A percentile compares a stretch with the other conserved stretches of the same genome.
phyloP scores from a whole-genome alignment of 2,329 filamentous ascomycete species.

The Hypoxylon sp. region DNA sequence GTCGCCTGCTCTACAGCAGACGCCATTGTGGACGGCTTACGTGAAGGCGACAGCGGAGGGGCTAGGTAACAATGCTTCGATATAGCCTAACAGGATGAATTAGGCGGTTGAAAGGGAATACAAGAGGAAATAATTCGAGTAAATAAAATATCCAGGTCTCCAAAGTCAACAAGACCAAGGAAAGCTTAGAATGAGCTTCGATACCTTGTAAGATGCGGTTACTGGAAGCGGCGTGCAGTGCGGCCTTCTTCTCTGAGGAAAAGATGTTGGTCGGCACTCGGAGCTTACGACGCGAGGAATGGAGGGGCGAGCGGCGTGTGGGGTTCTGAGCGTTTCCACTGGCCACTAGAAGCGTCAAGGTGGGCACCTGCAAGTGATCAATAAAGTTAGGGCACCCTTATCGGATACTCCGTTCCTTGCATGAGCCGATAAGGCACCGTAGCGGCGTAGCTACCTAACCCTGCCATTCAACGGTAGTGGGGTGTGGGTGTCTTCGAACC shows the following conservation, averaged over 20 bases:
- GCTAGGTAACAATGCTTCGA: neutral
- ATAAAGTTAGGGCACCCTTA: constrained; percentile 18
- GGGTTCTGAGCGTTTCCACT: constrained; percentile 23
- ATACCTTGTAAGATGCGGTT: constrained; percentile 22
- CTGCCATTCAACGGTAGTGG: constrained; percentile 8
- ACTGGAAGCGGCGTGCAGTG: constrained; percentile 22
- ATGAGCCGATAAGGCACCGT: constrained; percentile 12
- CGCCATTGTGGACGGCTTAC: constrained; percentile 56
- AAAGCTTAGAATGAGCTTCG: constrained; percentile 1
- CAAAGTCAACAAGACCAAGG: constrained; percentile 2
- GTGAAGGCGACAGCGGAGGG: constrained; percentile 1
- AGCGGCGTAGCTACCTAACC: neutral
- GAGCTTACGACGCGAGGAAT: constrained; percentile 40
- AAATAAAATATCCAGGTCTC: neutral
- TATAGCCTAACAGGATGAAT: neutral
- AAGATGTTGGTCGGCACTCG: constrained; percentile 45
- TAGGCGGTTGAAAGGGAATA: neutral
- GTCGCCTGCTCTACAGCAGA: constrained; percentile 76
- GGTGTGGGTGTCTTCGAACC: neutral
- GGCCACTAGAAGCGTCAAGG: constrained; percentile 26
- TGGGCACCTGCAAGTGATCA: constrained; percentile 27
- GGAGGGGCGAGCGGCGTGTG: constrained; percentile 26
- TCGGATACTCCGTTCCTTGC: constrained; percentile 30
- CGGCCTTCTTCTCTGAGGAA: constrained; percentile 19
- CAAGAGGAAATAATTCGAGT: constrained; percentile 5